Conservation (phyloP, 2,329 filamentous ascomycete genomes). For the Purpureocillium takamizusanense region DNA sequence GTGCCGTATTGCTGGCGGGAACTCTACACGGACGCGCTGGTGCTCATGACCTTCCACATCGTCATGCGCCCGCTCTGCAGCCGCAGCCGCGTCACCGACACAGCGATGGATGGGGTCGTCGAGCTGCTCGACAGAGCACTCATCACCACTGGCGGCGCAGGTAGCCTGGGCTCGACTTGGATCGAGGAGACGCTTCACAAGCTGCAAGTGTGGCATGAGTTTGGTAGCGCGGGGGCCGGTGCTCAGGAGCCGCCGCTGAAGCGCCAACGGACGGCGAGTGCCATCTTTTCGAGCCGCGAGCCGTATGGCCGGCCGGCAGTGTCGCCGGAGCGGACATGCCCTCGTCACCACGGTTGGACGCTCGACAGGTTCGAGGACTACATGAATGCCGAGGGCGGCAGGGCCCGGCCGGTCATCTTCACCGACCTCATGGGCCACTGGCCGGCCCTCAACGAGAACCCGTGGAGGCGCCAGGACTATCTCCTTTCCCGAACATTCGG, state of each 20-base stretch:
- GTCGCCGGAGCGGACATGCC: constrained; percentile 13
- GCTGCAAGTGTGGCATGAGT: constrained; percentile 19
- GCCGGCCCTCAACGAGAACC: constrained; percentile 61
- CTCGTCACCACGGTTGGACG: constrained; percentile 29
- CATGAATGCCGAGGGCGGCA: constrained; percentile 35
- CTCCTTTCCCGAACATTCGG: constrained; percentile 64
- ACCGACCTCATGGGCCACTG: constrained; percentile 54
- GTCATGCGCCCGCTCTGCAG: constrained; percentile 11
- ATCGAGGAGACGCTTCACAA: constrained; percentile 41
- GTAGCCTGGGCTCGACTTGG: constrained; percentile 38
- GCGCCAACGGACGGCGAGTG: constrained; percentile 6
- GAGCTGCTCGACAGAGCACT: constrained; percentile 64
- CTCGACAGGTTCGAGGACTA: constrained; percentile 54
- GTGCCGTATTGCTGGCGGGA: constrained; percentile 61
- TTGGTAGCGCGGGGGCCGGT: constrained; percentile 9
- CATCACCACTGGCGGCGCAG: constrained; percentile 62
- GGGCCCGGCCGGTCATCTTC: constrained; percentile 59
- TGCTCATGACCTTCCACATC: constrained; percentile 47
- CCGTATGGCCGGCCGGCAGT: constrained; percentile 18
- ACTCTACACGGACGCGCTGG: constrained; percentile 61
- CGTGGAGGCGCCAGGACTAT: constrained; percentile 69
- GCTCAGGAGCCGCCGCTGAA: constrained; percentile 12
- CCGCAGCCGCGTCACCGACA: constrained; percentile 6
- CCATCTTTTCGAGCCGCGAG: constrained; percentile 17
- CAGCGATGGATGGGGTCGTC: constrained; percentile 46